A percentile compares a stretch with the other conserved stretches of the same genome.
These are phyloP conservation scores for Bolboschoenoplectus hybrid DNA, from an alignment of 202 grass and related monocot species.

Conservation along the genomic window DNA sequence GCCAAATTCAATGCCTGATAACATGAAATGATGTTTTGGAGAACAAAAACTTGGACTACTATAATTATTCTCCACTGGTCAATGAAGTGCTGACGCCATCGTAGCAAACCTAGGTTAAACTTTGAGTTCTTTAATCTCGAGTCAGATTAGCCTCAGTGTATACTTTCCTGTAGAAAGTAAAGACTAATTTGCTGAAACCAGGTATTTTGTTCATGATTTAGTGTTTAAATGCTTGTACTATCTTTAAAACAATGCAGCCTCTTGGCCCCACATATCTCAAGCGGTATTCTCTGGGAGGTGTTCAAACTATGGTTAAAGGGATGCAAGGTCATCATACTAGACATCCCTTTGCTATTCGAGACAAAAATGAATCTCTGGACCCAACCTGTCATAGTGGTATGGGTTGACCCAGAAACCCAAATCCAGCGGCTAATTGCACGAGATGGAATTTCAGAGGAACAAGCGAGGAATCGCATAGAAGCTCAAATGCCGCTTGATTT, in stretches of 20 bases:
- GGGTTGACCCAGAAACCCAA: constrained; percentile 71
- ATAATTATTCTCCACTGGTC: not conserved
- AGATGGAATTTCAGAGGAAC: constrained; percentile 64
- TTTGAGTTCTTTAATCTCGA: not conserved
- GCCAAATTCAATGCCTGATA: not conserved
- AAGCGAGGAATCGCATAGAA: constrained; percentile 67
- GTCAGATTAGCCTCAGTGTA: not conserved
- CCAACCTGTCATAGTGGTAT: constrained; percentile 66
- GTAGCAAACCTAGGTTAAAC: constrained; percentile 4
- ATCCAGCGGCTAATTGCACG: constrained; percentile 70
- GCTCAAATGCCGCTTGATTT: constrained; percentile 62
- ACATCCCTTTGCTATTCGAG: constrained; percentile 82
- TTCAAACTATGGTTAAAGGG: constrained; percentile 83
- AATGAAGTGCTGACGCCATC: not conserved
- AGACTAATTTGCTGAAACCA: constrained; percentile 1
- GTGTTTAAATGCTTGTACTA: not conserved
- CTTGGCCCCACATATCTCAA: constrained; percentile 76
- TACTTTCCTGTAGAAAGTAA: not conserved
- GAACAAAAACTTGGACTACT: not conserved
- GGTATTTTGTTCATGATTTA: not conserved
- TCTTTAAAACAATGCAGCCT: constrained; percentile 50
- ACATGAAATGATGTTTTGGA: constrained; percentile 1
- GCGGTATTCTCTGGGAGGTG: constrained; percentile 68
- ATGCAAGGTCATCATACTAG: constrained; percentile 63
- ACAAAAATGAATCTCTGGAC: constrained; percentile 79